Percentiles rank a stretch among this genome's conserved stretches.
phyloP scores from a whole-genome alignment of 805 yeast species.

The Millerozyma acaciae region DNA sequence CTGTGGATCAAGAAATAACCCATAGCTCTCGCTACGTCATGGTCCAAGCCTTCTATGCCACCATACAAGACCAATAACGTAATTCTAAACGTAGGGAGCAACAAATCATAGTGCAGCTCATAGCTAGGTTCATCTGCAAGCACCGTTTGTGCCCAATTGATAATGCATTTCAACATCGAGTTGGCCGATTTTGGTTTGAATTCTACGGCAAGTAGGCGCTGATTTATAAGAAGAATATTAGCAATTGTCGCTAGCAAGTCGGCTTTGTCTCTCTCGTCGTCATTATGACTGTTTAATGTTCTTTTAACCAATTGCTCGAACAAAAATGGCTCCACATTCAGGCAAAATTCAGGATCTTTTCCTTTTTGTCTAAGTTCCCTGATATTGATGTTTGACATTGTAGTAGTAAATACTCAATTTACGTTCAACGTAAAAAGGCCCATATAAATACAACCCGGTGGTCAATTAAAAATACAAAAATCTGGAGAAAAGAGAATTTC shows the following conservation, averaged over 20 bases:
- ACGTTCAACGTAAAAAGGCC: no score
- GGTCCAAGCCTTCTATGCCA: slow-evolving; percentile 10
- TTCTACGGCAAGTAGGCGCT: slow-evolving; percentile 14
- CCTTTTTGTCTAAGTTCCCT: slow-evolving; percentile 10
- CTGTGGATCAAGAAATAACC: slow-evolving; percentile 12
- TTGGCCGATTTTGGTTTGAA: no score
- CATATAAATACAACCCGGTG: no score
- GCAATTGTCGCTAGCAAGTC: slow-evolving; percentile 21
- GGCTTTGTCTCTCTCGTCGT: slow-evolving; percentile 6
- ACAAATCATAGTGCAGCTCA: slow-evolving; percentile 2
- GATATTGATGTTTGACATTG: slow-evolving; percentile 4
- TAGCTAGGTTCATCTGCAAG: not conserved
- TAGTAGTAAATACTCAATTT: no score
- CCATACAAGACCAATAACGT: slow-evolving; percentile 23
- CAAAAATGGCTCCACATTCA: slow-evolving; percentile 42
- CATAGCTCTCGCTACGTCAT: slow-evolving; percentile 8
- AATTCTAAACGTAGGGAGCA: slow-evolving; percentile 22
- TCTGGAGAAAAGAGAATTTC: no score
- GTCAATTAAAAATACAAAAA: no score
- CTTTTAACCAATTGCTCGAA: slow-evolving; percentile 66
- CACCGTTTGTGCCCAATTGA: not conserved
- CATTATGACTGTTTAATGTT: slow-evolving; percentile 1
- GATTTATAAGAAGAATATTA: slow-evolving; percentile 23
- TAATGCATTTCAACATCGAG: not conserved
- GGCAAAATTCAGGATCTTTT: slow-evolving; percentile 11